Evolutionary conservation across 2,329 filamentous ascomycete species (phyloP).

Genomic region (Tolypocladium amazonense): DNA sequence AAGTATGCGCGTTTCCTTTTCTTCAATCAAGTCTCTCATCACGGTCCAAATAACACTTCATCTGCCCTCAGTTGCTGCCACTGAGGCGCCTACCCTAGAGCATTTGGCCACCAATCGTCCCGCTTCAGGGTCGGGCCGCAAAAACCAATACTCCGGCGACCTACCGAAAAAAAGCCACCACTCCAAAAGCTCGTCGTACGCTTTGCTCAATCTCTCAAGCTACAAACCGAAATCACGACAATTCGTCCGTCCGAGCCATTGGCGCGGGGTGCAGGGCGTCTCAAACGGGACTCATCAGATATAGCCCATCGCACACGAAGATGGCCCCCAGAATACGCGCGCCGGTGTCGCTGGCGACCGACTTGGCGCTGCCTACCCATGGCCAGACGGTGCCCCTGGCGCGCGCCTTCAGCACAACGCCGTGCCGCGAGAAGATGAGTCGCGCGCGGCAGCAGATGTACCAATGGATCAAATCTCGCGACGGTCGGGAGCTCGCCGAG

Average conservation of each 20-base stretch:
- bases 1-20: no score
- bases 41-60: neutral
- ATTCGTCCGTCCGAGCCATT: neutral
- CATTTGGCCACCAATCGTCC: neutral
- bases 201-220: neutral
- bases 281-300: neutral
- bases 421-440: constrained; percentile 25
- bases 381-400: constrained; percentile 7
- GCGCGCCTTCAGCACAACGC: constrained; percentile 29
- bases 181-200: neutral
- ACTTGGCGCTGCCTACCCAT: constrained; percentile 9
- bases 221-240: neutral
- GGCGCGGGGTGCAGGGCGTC: neutral
- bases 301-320: neutral
- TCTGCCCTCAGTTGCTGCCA: no score
- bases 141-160: neutral
- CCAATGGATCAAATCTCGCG: constrained; percentile 22
- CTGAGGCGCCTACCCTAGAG: neutral
- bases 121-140: neutral
- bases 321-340: constrained; percentile 12
- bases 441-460: constrained; percentile 26
- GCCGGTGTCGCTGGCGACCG: constrained; percentile 18
- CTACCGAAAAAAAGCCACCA: neutral
- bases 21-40: neutral
- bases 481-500: constrained; percentile 14